These are phyloP conservation scores for Plasmodium cynomolgi DNA, from an alignment of 169 alveolate genomes.

Conservation along the genomic window DNA sequence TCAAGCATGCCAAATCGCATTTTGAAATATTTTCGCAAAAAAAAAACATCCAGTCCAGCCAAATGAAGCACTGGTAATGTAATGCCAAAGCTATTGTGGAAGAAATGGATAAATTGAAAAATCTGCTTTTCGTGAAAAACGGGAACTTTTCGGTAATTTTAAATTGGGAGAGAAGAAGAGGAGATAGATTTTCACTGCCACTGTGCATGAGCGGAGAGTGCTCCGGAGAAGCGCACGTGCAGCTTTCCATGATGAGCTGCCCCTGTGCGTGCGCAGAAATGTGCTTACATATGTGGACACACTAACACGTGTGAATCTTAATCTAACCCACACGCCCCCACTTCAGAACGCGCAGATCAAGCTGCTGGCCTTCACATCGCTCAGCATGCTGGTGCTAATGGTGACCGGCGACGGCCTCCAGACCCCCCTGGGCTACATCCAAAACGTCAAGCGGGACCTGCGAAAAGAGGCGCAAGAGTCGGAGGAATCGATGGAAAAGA, in stretches of 20 bases:
- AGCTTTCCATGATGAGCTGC: not conserved
- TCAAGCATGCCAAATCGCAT: not conserved
- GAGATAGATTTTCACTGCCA: not conserved
- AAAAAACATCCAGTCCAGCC: not conserved
- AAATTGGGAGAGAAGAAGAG: not conserved
- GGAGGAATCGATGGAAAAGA: slow-evolving; percentile 26
- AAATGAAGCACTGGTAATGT: not conserved
- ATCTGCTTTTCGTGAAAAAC: slow-evolving; percentile 54
- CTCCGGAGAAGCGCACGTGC: not conserved
- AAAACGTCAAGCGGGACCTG: slow-evolving; percentile 33
- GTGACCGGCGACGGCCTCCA: slow-evolving; percentile 69
- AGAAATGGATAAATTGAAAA: slow-evolving; percentile 59
- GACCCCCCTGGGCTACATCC: slow-evolving; percentile 60
- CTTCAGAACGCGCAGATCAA: slow-evolving; percentile 47
- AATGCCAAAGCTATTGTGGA: not conserved
- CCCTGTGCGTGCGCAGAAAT: not conserved
- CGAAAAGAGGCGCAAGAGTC: slow-evolving; percentile 28
- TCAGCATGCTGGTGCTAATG: slow-evolving; percentile 63
- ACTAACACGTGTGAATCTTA: not conserved
- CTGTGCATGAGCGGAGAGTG: not conserved
- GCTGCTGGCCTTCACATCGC: slow-evolving; percentile 50
- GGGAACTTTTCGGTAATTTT: slow-evolving; percentile 69
- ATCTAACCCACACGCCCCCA: not conserved
- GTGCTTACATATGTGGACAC: not conserved
- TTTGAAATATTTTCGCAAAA: not conserved